Base-by-base conservation (phyloP, 177 flowering plant genomes). In the Vitis hybrid region DNA sequence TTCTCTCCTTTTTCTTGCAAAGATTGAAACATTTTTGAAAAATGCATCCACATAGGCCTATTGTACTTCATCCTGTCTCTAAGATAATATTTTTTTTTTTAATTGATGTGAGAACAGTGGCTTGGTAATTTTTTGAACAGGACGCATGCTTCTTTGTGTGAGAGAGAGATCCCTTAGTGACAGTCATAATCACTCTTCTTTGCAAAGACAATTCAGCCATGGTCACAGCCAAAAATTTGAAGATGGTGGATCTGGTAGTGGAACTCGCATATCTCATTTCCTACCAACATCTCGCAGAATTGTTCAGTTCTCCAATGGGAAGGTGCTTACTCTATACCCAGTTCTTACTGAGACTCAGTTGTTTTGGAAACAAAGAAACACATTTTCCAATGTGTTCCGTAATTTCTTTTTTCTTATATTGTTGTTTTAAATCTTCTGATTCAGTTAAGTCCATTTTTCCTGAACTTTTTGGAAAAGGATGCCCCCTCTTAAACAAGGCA, bases 71-170 rank as follows among this genome's bases (percentile, higher is more conserved):
- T 39, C 45, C 45, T 39, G 45, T 39, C 8, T 39, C 45, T 39
- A 39, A 5, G 45, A 39, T 39, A 7, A 39, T 26, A 26, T 39
- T 39, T 39, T 39, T 39, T 2, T 6, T 7, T 39, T 39, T 1
- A 4, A 39, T 39, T 5, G 8, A 39, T 39, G 45, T 39, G 45
- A 39, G 45, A 5, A 39, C 45, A 3, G 45, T 39, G 45, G 45
- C 1, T 39, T 39, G 45, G 45, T 39, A 9, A 49, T 9, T 63
- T n/a, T 17, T 51, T 68, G 11, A 39, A 59, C 83, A 94, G 98
- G 98, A 65, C 97, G 98, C 15, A 92, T 94, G 98, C 98, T 94
- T 82, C 95, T 94, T 45, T 92, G 98, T 77, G 92, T 90, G 62
- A 85, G 98, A 78, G 98, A 94, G 79, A 89, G 98, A 75, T 81